Base-by-base conservation (phyloP, 768 basidiomycete genomes). In the Mycena kentingensis region DNA sequence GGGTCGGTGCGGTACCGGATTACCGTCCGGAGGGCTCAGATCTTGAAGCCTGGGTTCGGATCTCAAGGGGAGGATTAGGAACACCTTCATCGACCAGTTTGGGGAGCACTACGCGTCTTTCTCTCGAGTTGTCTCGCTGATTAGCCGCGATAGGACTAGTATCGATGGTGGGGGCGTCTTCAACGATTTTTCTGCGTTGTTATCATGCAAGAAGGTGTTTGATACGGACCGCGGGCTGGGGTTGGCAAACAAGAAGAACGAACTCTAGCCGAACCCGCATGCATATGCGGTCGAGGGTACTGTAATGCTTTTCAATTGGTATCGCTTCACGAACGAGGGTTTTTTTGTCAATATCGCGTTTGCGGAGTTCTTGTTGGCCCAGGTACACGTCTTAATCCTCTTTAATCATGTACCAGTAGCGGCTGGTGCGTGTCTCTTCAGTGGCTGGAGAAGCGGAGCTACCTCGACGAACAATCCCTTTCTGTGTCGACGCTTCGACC, bases 91-190 rank as follows among this genome's bases (percentile, higher is more conserved):
- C 24, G 94, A 98, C 69, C 85, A 90, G 70, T 93, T 85, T 54
- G 92, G 90, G 25, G 78, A 86, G 57, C 68, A 87, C 74, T 13
- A 26, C 29, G 46, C 8, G 50, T 46, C 51, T 42, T 24, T 44
- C 25, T 5, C 39, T 41, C 36, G 2, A 11, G 44, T 26, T 42
- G 18, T 22, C 36, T 31, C 2, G 22, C 28, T 59, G 44, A 50
- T 35, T 45, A 13, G 21, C 24, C 38, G 32, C 50, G 46, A 27
- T 66, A 90, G 89, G 67, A 85, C 87, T n/a, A 96, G 95, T 0
- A 96, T 98, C 27, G 96, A 98, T 58, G 95, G 96, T 2, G 95
- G 97, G 2, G 97, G 97, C 0, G 86, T 98, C 4, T 98, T 97
- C 77, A 99, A 98, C 67, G 97, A 98, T 67, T 97, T 98, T 60